These are phyloP conservation scores for Mortierella sp. DNA, from an alignment of 371 early-diverging fungal genomes.

Conservation along the genomic window DNA sequence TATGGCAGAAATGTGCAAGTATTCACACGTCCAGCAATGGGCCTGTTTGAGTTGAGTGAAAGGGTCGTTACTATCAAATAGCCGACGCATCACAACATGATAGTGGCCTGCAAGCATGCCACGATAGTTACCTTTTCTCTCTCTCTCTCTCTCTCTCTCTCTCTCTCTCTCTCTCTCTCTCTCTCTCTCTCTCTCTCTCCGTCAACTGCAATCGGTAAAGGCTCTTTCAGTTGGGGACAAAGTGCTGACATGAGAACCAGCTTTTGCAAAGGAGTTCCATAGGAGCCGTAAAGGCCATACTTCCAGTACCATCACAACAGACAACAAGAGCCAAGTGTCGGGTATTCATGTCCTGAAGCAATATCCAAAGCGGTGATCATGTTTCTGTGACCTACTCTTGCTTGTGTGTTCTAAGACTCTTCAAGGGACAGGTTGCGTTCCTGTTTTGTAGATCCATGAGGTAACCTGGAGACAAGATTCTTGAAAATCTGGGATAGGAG, in stretches of 20 bases:
- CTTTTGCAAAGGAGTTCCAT: too few relatives aligned
- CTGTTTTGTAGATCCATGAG: too few relatives aligned
- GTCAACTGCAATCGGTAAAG: conserved; percentile 1
- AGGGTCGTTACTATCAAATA: background rate
- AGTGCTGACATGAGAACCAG: too few relatives aligned
- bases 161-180: background rate
- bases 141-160: background rate
- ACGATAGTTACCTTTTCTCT: background rate
- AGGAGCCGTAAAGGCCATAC: background rate
- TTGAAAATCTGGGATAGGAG: too few relatives aligned
- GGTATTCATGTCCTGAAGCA: background rate
- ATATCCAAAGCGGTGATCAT: too few relatives aligned
- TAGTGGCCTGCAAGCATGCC: background rate
- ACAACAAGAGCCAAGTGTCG: background rate
- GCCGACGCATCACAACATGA: too few relatives aligned
- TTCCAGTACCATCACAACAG: background rate
- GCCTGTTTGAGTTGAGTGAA: background rate
- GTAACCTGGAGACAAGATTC: too few relatives aligned
- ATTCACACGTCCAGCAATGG: background rate
- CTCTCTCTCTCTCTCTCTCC: background rate
- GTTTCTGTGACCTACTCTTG: too few relatives aligned
- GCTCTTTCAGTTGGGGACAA: too few relatives aligned
- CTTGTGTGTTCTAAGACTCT: too few relatives aligned
- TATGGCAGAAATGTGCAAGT: background rate
- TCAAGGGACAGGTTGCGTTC: too few relatives aligned